Evolutionary conservation across 192 early-diverging fungal genomes (phyloP).

Genomic region (Rhizophagus sp.): DNA sequence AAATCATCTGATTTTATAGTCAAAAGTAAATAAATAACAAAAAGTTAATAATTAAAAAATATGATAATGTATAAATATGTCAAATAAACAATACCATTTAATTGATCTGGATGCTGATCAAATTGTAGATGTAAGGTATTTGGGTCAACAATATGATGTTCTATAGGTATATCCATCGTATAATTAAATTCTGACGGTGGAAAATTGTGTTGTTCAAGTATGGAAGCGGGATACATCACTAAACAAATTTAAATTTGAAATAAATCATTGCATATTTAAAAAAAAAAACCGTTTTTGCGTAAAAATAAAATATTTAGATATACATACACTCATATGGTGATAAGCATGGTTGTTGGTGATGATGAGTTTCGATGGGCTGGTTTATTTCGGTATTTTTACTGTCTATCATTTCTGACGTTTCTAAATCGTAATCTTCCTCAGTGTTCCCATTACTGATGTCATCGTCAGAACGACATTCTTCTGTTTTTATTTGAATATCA

Average conservation of each 20-base stretch:
- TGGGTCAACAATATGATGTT: background rate
- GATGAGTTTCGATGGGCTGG: background rate
- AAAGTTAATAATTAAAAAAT: background rate
- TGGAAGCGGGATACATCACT: background rate
- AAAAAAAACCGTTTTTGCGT: background rate
- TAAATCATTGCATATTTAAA: background rate
- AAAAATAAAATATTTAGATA: background rate
- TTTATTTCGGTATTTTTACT: background rate
- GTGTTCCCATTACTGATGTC: constrained; percentile 20
- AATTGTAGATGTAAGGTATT: constrained; percentile 5
- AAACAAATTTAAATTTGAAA: background rate
- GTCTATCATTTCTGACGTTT: background rate
- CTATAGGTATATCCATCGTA: constrained; percentile 14
- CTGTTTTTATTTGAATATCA: constrained; percentile 1
- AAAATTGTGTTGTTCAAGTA: constrained; percentile 10
- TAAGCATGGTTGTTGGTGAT: constrained; percentile 8
- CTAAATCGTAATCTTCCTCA: constrained; percentile 24
- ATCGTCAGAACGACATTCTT: constrained; percentile 28
- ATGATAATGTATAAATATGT: background rate
- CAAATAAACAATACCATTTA: background rate
- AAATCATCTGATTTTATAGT: background rate
- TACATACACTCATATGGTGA: constrained; percentile 14
- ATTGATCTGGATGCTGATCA: background rate
- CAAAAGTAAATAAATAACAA: background rate
- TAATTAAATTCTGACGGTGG: background rate